Evolutionary conservation across 305 asterid species (phyloP).

Genomic region (Fraxinus nigra): DNA sequence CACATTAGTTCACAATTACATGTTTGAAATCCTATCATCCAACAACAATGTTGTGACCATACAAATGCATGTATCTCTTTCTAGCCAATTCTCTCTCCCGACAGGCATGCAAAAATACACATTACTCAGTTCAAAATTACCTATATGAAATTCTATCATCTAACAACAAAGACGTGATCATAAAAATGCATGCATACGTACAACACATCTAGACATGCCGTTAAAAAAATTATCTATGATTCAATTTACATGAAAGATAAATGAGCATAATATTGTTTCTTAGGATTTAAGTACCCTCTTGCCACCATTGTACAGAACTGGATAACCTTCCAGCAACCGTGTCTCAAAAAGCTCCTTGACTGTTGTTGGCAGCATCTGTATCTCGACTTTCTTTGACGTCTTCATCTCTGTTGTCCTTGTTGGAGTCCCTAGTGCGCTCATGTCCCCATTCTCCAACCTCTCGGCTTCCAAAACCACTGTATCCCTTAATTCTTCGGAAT

Average conservation of each 20-base stretch:
- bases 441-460: conserved; percentile 33
- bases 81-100: neutral
- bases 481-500: conserved; percentile 40
- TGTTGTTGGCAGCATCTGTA: conserved; percentile 66
- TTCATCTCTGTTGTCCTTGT: conserved; percentile 64
- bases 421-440: conserved; percentile 33
- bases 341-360: conserved; percentile 91
- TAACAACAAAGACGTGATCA: neutral
- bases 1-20: neutral
- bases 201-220: neutral
- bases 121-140: neutral
- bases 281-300: conserved; percentile 53
- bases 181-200: neutral
- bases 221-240: neutral
- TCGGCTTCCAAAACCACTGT: conserved; percentile 49
- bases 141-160: neutral
- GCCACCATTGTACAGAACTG: conserved; percentile 96
- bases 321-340: conserved; percentile 89
- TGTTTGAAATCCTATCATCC: neutral
- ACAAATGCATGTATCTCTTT: neutral
- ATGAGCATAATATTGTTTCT: neutral
- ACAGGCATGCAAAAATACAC: neutral
- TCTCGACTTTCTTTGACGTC: conserved; percentile 54
- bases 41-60: neutral
- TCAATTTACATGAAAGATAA: neutral